Evolutionary conservation across 495 filamentous ascomycete genomes (phyloP).

Genomic region (Tuber calosporum): DNA sequence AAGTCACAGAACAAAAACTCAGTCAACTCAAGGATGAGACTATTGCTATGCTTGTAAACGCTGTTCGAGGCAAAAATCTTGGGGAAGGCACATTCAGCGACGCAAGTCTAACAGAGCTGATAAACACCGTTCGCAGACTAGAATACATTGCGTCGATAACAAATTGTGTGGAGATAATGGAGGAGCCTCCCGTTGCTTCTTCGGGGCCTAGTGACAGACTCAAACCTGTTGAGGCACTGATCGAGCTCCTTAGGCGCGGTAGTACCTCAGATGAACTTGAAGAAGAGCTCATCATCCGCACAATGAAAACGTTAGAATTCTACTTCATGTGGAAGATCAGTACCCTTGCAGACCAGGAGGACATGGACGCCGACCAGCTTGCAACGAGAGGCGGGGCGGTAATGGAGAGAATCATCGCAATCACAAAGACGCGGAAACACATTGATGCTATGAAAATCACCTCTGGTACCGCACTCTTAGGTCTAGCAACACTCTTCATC

Average conservation of each 20-base stretch:
- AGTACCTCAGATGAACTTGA: slow-evolving; percentile 59
- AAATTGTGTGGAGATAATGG: slow-evolving; percentile 65
- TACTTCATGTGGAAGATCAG: slow-evolving; percentile 95
- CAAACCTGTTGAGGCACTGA: slow-evolving; percentile 59
- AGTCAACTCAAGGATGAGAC: slow-evolving; percentile 78
- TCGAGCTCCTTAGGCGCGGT: slow-evolving; percentile 61
- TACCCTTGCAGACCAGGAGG: slow-evolving; percentile 44
- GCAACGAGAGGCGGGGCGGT: slow-evolving; percentile 48
- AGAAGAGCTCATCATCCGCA: slow-evolving; percentile 63
- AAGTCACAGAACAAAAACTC: slow-evolving; percentile 71
- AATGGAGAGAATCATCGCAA: slow-evolving; percentile 43
- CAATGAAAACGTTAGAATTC: slow-evolving; percentile 65
- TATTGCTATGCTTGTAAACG: slow-evolving; percentile 58
- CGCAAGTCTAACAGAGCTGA: slow-evolving; percentile 59
- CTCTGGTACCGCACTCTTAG: slow-evolving; percentile 68
- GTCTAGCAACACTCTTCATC: slow-evolving; percentile 67
- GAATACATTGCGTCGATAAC: slow-evolving; percentile 74
- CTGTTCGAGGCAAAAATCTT: slow-evolving; percentile 62
- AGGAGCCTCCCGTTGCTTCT: slow-evolving; percentile 48
- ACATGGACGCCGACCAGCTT: slow-evolving; percentile 54
- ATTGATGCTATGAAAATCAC: slow-evolving; percentile 69
- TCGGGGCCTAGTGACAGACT: slow-evolving; percentile 47
- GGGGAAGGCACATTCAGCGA: slow-evolving; percentile 54
- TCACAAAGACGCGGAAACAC: slow-evolving; percentile 49
- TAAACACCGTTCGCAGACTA: slow-evolving; percentile 74